Evolutionary conservation across 176 grass and related monocot species (phyloP).

Genomic region (Triticum aestivum): IWGSC_CS_RefSeq_v2.1 NC_057796.1:378938325-378938824

Average conservation of each 20-base stretch:
- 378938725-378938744: neutral
- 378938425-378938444: too few species aligned
- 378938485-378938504: too few species aligned
- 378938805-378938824: neutral
- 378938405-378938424: too few species aligned
- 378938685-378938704: neutral
- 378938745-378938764: neutral
- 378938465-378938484: too few species aligned
- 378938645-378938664: neutral
- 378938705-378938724: neutral
- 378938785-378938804: neutral
- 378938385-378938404: too few species aligned
- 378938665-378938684: neutral
- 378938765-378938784: neutral
- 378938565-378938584: conserved; percentile 14
- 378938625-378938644: neutral
- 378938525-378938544: neutral
- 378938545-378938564: neutral
- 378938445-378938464: too few species aligned
- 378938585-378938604: neutral
- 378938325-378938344: neutral
- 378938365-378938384: neutral
- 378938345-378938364: neutral
- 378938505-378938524: too few species aligned
- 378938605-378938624: neutral